Conservation (phyloP, 148 eudicot genomes). For the Pouteria glomerata region DNA sequence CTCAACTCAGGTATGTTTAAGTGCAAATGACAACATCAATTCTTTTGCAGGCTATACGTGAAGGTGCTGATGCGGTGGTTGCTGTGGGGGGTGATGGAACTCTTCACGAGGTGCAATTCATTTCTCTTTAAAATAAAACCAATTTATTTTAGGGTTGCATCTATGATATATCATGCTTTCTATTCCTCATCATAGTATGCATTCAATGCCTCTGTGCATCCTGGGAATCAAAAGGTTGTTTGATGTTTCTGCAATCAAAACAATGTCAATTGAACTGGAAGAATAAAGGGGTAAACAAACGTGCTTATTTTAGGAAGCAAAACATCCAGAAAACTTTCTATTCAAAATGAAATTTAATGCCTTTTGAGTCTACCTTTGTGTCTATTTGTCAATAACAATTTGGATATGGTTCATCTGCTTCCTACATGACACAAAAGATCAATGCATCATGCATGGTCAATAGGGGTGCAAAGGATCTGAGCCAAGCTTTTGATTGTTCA, state of each 20-base stretch:
- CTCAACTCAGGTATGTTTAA: not conserved
- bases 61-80: conserved; percentile 89
- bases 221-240: not conserved
- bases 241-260: not conserved
- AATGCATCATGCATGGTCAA: conserved; percentile 3
- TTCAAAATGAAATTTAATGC: not conserved
- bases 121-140: not conserved
- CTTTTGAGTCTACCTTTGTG: too few species aligned
- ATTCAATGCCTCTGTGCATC: too few species aligned
- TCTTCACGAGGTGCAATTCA: conserved; percentile 73
- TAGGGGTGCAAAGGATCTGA: too few species aligned
- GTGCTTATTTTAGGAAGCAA: not conserved
- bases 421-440: not conserved
- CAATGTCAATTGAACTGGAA: not conserved
- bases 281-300: not conserved
- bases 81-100: conserved; percentile 99
- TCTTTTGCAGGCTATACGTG: conserved; percentile 70
- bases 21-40: not conserved
- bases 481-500: too few species aligned
- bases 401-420: not conserved
- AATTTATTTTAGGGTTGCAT: conserved; percentile 2
- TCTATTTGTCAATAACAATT: not conserved
- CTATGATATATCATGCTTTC: not conserved
- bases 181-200: not conserved
- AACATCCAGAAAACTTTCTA: not conserved